These are phyloP conservation scores for Chalaropsis ovoidea DNA, from an alignment of 2,329 filamentous ascomycete species.

Conservation along the genomic window DNA sequence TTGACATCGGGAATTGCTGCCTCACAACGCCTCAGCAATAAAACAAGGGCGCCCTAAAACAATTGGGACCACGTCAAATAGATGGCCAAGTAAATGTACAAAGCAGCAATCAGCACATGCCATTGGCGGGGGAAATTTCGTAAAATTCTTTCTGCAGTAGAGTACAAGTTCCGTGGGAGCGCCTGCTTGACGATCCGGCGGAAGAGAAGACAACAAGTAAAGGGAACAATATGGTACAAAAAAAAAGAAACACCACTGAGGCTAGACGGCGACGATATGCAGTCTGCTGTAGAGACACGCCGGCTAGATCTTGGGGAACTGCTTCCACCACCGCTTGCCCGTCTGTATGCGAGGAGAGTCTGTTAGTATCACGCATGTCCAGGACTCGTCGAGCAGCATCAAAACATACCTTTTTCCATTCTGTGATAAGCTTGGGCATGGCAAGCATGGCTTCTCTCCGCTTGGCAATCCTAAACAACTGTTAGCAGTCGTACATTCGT, in stretches of 20 bases:
- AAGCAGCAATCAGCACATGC: not conserved
- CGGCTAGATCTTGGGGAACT: slow-evolving; percentile 43
- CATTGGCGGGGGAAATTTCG: not conserved
- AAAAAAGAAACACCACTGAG: slow-evolving; percentile 11
- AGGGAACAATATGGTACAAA: slow-evolving; percentile 24
- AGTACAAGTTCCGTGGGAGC: slow-evolving; percentile 22
- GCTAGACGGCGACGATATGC: not conserved
- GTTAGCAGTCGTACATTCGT: slow-evolving; percentile 11
- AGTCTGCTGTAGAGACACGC: slow-evolving; percentile 3
- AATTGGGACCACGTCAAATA: not conserved
- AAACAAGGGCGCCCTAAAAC: too few relatives aligned
- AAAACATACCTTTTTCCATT: slow-evolving; percentile 76
- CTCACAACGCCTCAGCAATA: not conserved
- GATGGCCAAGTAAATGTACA: not conserved
- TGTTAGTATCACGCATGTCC: slow-evolving; percentile 17
- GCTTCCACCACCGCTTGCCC: slow-evolving; percentile 25
- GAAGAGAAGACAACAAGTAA: slow-evolving; percentile 19
- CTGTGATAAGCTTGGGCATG: slow-evolving; percentile 84
- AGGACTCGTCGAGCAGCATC: not conserved
- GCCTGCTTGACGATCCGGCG: slow-evolving; percentile 18
- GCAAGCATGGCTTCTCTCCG: slow-evolving; percentile 84
- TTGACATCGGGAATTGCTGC: too few relatives aligned
- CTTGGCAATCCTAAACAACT: slow-evolving; percentile 60
- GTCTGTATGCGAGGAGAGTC: slow-evolving; percentile 10
- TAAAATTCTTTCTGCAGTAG: slow-evolving; percentile 23